Evolutionary conservation across 2,329 filamentous ascomycete genomes (phyloP).

Genomic region (Decorospora gaudefroyi): DNA sequence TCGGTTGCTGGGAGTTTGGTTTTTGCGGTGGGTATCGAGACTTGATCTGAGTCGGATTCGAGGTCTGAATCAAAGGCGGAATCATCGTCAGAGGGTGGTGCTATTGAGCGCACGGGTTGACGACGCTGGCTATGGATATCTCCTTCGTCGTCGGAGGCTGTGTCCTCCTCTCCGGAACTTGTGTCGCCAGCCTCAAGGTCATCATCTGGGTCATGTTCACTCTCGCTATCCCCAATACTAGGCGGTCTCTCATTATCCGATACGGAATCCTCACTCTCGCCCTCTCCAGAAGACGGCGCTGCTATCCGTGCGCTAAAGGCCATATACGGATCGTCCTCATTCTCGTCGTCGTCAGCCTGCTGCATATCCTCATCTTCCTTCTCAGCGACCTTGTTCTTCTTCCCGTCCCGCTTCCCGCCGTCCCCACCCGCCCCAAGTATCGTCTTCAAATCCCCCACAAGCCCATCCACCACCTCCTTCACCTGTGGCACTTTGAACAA

Average conservation of each 20-base stretch:
- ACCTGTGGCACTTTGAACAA: slow-evolving; percentile 65
- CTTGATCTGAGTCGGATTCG: slow-evolving; percentile 24
- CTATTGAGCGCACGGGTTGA: slow-evolving; percentile 8
- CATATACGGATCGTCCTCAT: slow-evolving; percentile 39
- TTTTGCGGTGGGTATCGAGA: slow-evolving; percentile 19
- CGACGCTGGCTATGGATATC: background rate
- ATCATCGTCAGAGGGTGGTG: slow-evolving; percentile 22
- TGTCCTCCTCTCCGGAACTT: slow-evolving; percentile 5
- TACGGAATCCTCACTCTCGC: slow-evolving; percentile 37
- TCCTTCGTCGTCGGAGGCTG: slow-evolving; percentile 8
- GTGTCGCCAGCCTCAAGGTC: slow-evolving; percentile 26
- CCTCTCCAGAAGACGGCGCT: slow-evolving; percentile 43
- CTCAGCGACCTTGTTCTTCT: slow-evolving; percentile 20
- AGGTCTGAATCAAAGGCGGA: slow-evolving; percentile 17
- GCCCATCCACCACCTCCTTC: slow-evolving; percentile 57
- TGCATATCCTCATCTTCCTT: slow-evolving; percentile 28
- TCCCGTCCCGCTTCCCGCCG: too few species aligned
- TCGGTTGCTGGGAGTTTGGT: slow-evolving; percentile 22
- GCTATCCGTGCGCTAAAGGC: slow-evolving; percentile 49
- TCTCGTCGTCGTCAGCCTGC: slow-evolving; percentile 36
- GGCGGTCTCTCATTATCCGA: slow-evolving; percentile 38
- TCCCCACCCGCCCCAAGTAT: slow-evolving; percentile 35
- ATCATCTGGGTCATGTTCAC: slow-evolving; percentile 27
- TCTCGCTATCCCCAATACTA: slow-evolving; percentile 38
- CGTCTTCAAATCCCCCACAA: slow-evolving; percentile 50